Base-by-base conservation (phyloP, 305 asterid genomes). In the Vinca major region DNA sequence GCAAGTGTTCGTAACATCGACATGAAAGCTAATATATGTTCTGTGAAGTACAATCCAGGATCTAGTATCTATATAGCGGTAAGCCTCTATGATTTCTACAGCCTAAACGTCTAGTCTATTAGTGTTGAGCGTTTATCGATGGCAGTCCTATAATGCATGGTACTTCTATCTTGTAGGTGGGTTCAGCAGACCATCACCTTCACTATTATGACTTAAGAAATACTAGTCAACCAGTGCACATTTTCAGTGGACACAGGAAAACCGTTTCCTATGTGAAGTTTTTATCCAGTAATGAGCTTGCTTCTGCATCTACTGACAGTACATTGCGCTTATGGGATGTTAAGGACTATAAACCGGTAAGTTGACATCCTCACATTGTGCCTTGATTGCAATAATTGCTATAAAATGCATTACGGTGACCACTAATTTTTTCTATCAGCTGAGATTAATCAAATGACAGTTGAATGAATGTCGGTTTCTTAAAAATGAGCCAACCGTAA, bases 301-400 rank as follows among this genome's bases (percentile, higher is more conserved):
- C 89, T 72, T 89, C 96, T 77, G 96, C 96, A 53, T 89, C 96
- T 37, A 89, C 96, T 10, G 96, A 89, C 76, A 82, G 88, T 70
- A 85, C 89, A 37, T 80, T 89, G 44, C 86, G 88, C 47, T 71
- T 89, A 67, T 89, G 96, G 96, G 96, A 89, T 78, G 89, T 86
- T 44, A 84, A 77, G 71, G 78, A 83, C 45, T 82, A 83, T 53
- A 53, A 60, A 12, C 87, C 78, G 2, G 96, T 89, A 80, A 80
- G 90, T 77, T 56, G 65, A 47, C 53, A 63, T 65, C 50, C 70
- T 63, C 20, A 14, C 16, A 20, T 11, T 68, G 37, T 67, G 37
- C 63, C n/a, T 51, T 1, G 41, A 10, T 33, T 60, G 65, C 10
- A 40, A 17, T 37, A 13, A 8, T 65, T 50, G 47, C 33, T 39